phyloP scores from a whole-genome alignment of 2,329 filamentous ascomycete species.

The Bertia moriformis region DNA sequence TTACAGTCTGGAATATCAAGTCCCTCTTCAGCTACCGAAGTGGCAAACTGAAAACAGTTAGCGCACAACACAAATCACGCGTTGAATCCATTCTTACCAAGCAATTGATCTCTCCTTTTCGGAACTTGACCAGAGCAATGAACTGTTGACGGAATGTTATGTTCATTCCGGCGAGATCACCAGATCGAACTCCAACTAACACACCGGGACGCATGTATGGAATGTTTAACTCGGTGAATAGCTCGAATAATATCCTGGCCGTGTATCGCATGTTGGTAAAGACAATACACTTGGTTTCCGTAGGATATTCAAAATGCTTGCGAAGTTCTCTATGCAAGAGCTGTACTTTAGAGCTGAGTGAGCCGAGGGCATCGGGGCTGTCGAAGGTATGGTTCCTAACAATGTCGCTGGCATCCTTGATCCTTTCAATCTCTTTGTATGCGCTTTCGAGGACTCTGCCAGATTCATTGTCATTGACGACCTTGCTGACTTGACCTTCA shows the following conservation, averaged over 20 bases:
- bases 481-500: not conserved
- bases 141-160: conserved; percentile 64
- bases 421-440: conserved; percentile 34
- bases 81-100: conserved; percentile 17
- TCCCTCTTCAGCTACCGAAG: conserved; percentile 53
- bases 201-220: not conserved
- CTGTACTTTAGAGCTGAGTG: conserved; percentile 51
- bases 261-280: conserved; percentile 73
- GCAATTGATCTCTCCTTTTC: conserved; percentile 42
- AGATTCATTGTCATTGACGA: not conserved
- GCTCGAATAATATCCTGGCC: conserved; percentile 55
- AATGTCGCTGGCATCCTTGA: conserved; percentile 42
- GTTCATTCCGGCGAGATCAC: conserved; percentile 37
- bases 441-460: conserved; percentile 12
- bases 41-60: conserved; percentile 29
- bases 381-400: conserved; percentile 35
- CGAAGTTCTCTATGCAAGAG: conserved; percentile 44
- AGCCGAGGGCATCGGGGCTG: conserved; percentile 11
- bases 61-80: not conserved
- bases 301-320: conserved; percentile 37
- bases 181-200: conserved; percentile 17
- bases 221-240: conserved; percentile 29
- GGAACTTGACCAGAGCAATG: conserved; percentile 52
- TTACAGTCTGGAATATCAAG: conserved; percentile 57
- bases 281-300: conserved; percentile 55